Evolutionary conservation across 495 filamentous ascomycete genomes (phyloP).

Genomic region (Daldinia decipiens): DNA sequence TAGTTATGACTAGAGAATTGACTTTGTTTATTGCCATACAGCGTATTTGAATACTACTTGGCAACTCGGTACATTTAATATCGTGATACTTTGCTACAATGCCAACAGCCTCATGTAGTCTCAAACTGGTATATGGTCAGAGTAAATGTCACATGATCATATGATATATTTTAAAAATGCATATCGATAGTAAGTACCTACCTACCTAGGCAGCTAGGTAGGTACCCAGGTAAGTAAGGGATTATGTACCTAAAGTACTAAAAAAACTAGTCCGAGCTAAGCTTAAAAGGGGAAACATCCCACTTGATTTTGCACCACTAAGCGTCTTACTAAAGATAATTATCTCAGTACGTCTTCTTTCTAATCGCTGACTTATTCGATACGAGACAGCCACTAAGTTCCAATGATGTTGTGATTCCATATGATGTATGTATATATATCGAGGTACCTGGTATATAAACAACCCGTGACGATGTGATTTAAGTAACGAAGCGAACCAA

Average conservation of each 20-base stretch:
- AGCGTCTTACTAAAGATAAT: too few species aligned
- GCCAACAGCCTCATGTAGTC: too few species aligned
- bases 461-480: not conserved
- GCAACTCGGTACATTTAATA: too few species aligned
- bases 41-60: not conserved
- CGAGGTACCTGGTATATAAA: not conserved
- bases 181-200: too few species aligned
- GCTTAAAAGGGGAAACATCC: not conserved
- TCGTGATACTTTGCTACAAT: too few species aligned
- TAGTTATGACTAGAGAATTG: conserved; percentile 38
- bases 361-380: conserved; percentile 45
- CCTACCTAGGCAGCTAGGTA: too few species aligned
- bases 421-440: too few species aligned
- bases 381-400: conserved; percentile 5
- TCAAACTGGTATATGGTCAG: too few species aligned
- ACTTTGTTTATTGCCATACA: conserved; percentile 6
- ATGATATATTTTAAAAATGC: not conserved
- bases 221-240: too few species aligned
- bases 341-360: conserved; percentile 11
- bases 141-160: not conserved
- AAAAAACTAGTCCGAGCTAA: too few species aligned
- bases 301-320: too few species aligned
- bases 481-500: not conserved
- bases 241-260: not conserved
- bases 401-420: not conserved